A percentile compares a stretch with the other conserved stretches of the same genome.
Evolutionary conservation across 768 basidiomycete genomes (phyloP).

Genomic region (Tylopilus rubrobrunneus): DNA sequence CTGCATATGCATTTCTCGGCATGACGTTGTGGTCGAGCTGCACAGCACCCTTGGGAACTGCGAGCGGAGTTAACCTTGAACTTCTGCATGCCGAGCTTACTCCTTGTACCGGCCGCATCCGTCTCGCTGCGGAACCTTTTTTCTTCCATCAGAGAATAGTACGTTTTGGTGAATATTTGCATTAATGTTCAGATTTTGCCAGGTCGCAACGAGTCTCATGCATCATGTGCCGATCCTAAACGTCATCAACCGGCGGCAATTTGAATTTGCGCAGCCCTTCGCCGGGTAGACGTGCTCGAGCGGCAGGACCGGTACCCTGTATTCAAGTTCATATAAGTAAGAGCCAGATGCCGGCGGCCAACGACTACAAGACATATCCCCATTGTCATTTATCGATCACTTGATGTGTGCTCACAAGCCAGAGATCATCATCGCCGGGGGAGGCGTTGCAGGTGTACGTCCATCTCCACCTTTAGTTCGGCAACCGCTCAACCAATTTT

Average conservation of each 20-base stretch:
- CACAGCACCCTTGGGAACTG: too few relatives aligned
- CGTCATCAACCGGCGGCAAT: slow-evolving; percentile 7
- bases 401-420: slow-evolving; percentile 16
- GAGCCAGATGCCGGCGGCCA: not conserved
- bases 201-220: too few relatives aligned
- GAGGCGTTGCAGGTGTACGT: slow-evolving; percentile 27
- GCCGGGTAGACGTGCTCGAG: slow-evolving; percentile 19
- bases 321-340: slow-evolving; percentile 3
- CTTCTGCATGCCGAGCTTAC: not conserved
- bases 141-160: too few relatives aligned
- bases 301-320: slow-evolving; percentile 9
- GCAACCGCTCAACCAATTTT: not conserved
- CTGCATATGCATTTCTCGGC: too few relatives aligned
- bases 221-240: not conserved
- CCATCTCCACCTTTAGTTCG: not conserved
- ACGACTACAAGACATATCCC: not conserved
- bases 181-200: too few relatives aligned
- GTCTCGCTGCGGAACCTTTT: not conserved
- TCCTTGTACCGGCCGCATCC: not conserved
- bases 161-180: too few relatives aligned
- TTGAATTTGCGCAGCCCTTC: slow-evolving; percentile 1
- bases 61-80: too few relatives aligned
- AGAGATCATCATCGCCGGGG: slow-evolving; percentile 28
- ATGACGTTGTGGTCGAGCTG: too few relatives aligned
- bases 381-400: not conserved